phyloP scores from a whole-genome alignment of 176 grass and related monocot genomes.

The Elymus sibiricus region DNA sequence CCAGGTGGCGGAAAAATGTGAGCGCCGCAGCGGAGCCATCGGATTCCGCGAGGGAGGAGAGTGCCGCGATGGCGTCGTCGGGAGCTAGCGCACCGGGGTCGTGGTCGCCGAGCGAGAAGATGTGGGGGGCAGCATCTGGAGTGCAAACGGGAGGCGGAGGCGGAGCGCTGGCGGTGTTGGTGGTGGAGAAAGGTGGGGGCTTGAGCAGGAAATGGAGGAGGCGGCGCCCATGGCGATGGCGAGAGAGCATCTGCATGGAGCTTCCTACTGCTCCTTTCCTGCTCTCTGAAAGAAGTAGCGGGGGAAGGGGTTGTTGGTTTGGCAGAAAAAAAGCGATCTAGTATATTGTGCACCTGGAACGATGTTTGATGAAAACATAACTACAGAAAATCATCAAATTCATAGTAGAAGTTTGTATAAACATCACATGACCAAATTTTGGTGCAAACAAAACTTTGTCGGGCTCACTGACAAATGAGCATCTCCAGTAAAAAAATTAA shows the following conservation, averaged over 20 bases:
- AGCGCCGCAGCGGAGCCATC: slow-evolving; percentile 65
- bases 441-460: too few species aligned
- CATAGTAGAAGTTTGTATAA: too few species aligned
- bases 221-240: slow-evolving; percentile 30
- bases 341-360: too few species aligned
- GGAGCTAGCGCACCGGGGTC: slow-evolving; percentile 17
- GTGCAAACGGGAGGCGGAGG: neutral
- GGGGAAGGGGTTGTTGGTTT: too few species aligned
- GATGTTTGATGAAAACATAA: too few species aligned
- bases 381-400: too few species aligned
- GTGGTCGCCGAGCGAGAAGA: neutral
- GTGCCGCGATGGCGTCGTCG: slow-evolving; percentile 54
- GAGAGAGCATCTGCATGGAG: neutral
- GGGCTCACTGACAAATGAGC: too few species aligned
- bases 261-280: neutral
- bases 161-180: neutral
- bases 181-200: slow-evolving; percentile 24
- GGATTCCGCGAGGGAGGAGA: slow-evolving; percentile 43
- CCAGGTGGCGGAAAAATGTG: slow-evolving; percentile 58
- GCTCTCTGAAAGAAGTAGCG: neutral
- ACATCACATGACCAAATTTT: too few species aligned
- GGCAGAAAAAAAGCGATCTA: too few species aligned
- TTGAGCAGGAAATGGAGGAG: slow-evolving; percentile 21
- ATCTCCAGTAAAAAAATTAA: too few species aligned
- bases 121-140: neutral